These are phyloP conservation scores for Fusarium praegraminearum DNA, from an alignment of 2,329 filamentous ascomycete species.

Conservation along the genomic window DNA sequence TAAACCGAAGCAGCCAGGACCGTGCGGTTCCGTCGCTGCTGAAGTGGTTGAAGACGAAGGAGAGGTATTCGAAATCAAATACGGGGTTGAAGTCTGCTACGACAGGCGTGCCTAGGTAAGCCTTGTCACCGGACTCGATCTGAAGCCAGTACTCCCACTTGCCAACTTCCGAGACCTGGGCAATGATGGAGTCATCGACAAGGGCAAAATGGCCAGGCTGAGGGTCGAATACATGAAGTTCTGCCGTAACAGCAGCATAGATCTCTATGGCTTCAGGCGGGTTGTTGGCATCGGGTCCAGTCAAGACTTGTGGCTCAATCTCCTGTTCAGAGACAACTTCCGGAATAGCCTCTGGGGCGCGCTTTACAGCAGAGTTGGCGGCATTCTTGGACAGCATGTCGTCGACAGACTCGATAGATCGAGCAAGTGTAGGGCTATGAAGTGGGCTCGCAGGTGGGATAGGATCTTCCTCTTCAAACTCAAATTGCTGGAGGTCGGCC, in stretches of 20 bases:
- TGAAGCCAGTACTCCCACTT: slow-evolving; percentile 97
- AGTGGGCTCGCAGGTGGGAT: slow-evolving; percentile 74
- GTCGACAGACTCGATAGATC: slow-evolving; percentile 69
- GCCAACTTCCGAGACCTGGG: slow-evolving; percentile 86
- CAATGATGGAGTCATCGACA: slow-evolving; percentile 80
- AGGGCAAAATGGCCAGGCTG: slow-evolving; percentile 84
- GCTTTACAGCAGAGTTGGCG: slow-evolving; percentile 62
- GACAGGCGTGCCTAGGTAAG: slow-evolving; percentile 89
- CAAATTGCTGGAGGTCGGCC: slow-evolving; percentile 83
- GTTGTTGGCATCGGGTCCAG: slow-evolving; percentile 41
- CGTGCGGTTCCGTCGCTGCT: slow-evolving; percentile 87
- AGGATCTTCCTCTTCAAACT: slow-evolving; percentile 75
- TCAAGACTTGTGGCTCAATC: slow-evolving; percentile 46
- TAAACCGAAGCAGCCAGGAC: slow-evolving; percentile 95
- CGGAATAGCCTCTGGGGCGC: slow-evolving; percentile 50
- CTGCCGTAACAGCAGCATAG: slow-evolving; percentile 79
- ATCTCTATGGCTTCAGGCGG: slow-evolving; percentile 79
- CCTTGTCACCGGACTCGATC: slow-evolving; percentile 77
- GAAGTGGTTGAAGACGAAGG: slow-evolving; percentile 99
- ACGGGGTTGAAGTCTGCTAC: slow-evolving; percentile 95
- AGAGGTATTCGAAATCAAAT: slow-evolving; percentile 99
- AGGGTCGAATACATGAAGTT: slow-evolving; percentile 95
- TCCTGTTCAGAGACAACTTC: slow-evolving; percentile 49
- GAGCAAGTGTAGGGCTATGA: slow-evolving; percentile 67
- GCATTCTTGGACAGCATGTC: slow-evolving; percentile 64